Conservation (phyloP, 768 basidiomycete species). For the Cystobasidium ongulense region DNA sequence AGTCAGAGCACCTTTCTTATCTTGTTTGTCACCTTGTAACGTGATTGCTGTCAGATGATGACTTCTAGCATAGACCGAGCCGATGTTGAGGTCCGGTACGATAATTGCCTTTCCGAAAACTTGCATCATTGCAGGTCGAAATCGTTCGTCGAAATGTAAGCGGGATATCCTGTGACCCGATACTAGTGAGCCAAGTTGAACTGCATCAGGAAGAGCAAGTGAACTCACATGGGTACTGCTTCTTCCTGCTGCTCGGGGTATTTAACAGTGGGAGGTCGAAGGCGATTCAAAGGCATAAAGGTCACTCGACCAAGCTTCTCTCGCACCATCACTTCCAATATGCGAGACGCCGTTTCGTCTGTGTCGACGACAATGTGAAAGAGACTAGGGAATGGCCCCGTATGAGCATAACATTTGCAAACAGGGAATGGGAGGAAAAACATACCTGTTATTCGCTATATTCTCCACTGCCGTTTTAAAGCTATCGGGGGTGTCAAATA, state of each 20-base stretch:
- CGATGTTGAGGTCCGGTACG: conserved; percentile 81
- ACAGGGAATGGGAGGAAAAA: background rate
- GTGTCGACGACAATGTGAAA: conserved; percentile 97
- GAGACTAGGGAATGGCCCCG: conserved; percentile 55
- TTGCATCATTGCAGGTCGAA: conserved; percentile 81
- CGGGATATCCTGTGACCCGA: conserved; percentile 54
- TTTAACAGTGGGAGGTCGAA: conserved; percentile 67
- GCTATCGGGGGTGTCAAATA: conserved; percentile 83
- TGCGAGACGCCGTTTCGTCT: conserved; percentile 81
- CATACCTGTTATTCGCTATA: conserved; percentile 87
- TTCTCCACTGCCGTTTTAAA: conserved; percentile 89
- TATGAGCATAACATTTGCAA: too few species aligned
- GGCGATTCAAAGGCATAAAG: conserved; percentile 94
- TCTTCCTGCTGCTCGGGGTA: conserved; percentile 48
- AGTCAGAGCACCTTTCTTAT: conserved; percentile 88
- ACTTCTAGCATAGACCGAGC: conserved; percentile 86
- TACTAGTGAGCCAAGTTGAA: background rate
- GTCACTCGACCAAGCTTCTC: conserved; percentile 92
- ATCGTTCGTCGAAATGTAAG: conserved; percentile 62
- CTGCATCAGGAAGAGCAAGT: background rate
- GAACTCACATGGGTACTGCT: conserved; percentile 53
- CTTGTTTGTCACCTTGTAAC: conserved; percentile 92
- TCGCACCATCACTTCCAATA: conserved; percentile 87
- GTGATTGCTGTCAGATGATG: conserved; percentile 96
- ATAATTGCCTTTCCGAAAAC: conserved; percentile 97